A percentile compares a stretch with the other conserved stretches of the same genome.
Evolutionary conservation across 129 eudicot species (phyloP).

Genomic region (Centaurea solstitialis): DNA sequence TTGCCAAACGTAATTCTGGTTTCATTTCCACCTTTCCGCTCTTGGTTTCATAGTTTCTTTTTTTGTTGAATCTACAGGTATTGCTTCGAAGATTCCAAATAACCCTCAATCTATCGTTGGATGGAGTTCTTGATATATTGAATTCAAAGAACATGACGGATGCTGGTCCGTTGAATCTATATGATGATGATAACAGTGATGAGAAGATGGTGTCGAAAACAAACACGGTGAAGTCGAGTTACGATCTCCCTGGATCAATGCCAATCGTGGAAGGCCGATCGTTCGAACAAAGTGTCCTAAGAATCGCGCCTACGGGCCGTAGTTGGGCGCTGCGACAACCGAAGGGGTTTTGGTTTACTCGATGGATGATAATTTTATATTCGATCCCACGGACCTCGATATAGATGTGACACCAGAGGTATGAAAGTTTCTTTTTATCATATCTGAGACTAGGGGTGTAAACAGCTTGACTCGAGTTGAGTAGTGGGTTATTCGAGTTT

Average conservation of each 20-base stretch:
- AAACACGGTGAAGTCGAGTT: slow-evolving; percentile 59
- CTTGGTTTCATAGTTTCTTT: no score
- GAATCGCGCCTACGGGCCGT: slow-evolving; percentile 92
- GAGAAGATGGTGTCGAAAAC: slow-evolving; percentile 89
- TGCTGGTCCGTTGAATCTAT: slow-evolving; percentile 86
- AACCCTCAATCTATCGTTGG: slow-evolving; percentile 83
- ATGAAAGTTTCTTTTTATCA: background rate
- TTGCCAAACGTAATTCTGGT: no score
- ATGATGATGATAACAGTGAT: slow-evolving; percentile 86
- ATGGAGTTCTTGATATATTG: slow-evolving; percentile 89
- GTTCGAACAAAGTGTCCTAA: slow-evolving; percentile 83
- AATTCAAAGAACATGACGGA: slow-evolving; percentile 96
- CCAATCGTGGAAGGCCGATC: slow-evolving; percentile 87
- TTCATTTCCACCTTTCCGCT: no score
- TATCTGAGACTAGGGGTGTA: background rate
- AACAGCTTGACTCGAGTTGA: no score
- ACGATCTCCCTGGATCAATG: slow-evolving; percentile 86
- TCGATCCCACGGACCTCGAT: slow-evolving; percentile 98
- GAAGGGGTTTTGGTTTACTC: slow-evolving; percentile 93
- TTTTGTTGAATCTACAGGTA: slow-evolving; percentile 47
- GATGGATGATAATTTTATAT: slow-evolving; percentile 88
- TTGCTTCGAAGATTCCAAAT: slow-evolving; percentile 84
- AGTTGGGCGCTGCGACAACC: slow-evolving; percentile 98
- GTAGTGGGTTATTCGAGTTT: no score
- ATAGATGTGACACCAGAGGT: slow-evolving; percentile 98